Evolutionary conservation across 2,329 filamentous ascomycete species (phyloP), one percentile per base, ranked within the genome.

Genomic region (Blumeria hordei): DNA sequence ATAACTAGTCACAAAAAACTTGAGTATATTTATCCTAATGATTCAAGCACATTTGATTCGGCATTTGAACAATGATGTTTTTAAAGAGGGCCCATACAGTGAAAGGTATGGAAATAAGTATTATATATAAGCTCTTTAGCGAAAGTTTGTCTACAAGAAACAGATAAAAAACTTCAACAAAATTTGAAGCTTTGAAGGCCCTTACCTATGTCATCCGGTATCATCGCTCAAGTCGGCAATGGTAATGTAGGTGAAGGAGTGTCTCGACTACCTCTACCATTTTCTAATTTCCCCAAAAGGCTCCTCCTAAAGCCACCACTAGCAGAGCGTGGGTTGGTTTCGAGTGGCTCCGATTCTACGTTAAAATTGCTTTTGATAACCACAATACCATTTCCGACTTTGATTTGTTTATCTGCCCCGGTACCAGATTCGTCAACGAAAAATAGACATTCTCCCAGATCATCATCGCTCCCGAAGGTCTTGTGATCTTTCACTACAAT

Each of bases 381-480:
- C 0, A 95, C 81, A 1, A 69, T 75, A 28, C 87, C 88, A 37
- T 70, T 73, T 11, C 90, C 90, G 32, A 88, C 80, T 36, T 71
- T 75, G 54, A 98, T 69, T 43, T 78, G 72, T 71, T 90, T 92
- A 61, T 90, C 82, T 35, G 74, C 71, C 10, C 77, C 77, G 0
- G 73, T 70, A 2, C 78, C 76, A 1, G 74, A 76, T 65, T 98
- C 90, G 59, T 90, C 87, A n/a, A 98, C 78, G 65, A 93, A 88
- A 70, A 94, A 94, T n/a, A 83, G 66, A 5, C 78, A 78, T 64
- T 96, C 88, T 54, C 92, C 92, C 0, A 98, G 74, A 57, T 82
- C 77, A 55, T 88, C 82, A 65, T 93, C 87, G 56, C 80, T 83
- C 54, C 85, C 83, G 64, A 96, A 90, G 0, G 81, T 85, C 63